Base-by-base conservation (phyloP, 75 land plant species). In the Picea glauca region DNA sequence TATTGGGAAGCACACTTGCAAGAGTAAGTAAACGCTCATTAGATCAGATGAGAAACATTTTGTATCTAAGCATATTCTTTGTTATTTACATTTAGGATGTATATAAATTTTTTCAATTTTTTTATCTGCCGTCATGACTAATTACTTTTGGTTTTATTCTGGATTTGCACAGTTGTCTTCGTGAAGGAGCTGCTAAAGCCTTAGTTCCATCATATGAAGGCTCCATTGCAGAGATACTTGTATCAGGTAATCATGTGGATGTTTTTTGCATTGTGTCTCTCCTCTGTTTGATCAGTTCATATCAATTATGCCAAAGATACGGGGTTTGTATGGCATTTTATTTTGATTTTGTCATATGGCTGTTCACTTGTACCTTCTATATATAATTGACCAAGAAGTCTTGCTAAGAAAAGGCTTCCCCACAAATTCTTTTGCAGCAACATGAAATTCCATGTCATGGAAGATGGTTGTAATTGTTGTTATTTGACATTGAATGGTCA, bases 1-100 rank as follows among this genome's bases (percentile, higher is more conserved):
- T 70, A 70, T 70, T 40, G 73, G 73, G 73, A 70, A 43, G 54
- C 73, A 70, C 54, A 70, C 73, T 21, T 70, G 73, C 73, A 70
- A 70, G 54, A 70, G 73, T 68, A 40, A 68, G 73, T 68, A 35
- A 46, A 40, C 40, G 14, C 46, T 68, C 15, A 17, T 68, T 68
- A 18, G 1, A 20, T 18, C 40, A 68, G n/a, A 68, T 68, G 7
- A 38, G 11, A 68, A 40, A 17, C 46, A 68, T 5, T 14, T 68
- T 17, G 5, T 40, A 38, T 31, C 9, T 46, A 13, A 18, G 6
- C 46, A 67, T 67, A 15, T 33, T 18, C 72, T 38, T 18, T 67
- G 33, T 66, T 38, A 13, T 68, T 38, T 8, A 17, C 12, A 68
- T 68, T 40, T 68, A 18, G 18, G 12, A 13, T 33, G 35, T 1